These are phyloP conservation scores for Claviceps digitariae DNA, from an alignment of 2,329 filamentous ascomycete genomes.

Conservation along the genomic window DNA sequence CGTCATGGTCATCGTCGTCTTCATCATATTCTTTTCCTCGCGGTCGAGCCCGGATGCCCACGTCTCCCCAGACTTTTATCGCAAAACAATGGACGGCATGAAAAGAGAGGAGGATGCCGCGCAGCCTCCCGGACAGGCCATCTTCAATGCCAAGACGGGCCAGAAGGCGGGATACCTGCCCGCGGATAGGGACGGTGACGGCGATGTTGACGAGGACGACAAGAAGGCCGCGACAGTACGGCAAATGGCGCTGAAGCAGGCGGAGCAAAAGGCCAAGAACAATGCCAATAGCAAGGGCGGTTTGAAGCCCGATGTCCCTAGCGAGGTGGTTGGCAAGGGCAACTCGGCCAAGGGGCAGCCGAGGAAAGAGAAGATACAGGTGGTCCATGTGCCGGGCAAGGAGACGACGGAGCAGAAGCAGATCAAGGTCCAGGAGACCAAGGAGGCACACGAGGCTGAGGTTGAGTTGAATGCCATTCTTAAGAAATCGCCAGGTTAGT, in stretches of 20 bases:
- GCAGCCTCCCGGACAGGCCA: conserved; percentile 19
- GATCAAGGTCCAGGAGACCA: conserved; percentile 29
- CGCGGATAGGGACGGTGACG: conserved; percentile 39
- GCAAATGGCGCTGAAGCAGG: conserved; percentile 50
- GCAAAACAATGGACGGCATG: conserved; percentile 44
- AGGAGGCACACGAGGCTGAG: conserved; percentile 52
- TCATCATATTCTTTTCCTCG: conserved; percentile 61
- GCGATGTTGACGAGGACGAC: conserved; percentile 43
- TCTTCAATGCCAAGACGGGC: conserved; percentile 26
- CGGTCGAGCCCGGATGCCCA: conserved; percentile 31
- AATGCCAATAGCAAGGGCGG: conserved; percentile 30
- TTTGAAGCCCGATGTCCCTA: conserved; percentile 44
- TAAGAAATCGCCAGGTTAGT: conserved; percentile 71
- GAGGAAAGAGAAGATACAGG: conserved; percentile 17
- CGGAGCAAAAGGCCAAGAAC: conserved; percentile 54
- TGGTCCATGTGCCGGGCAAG: conserved; percentile 5
- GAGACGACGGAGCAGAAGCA: conserved; percentile 2
- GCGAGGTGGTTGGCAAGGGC: conserved; percentile 43
- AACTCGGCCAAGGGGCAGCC: conserved; percentile 40
- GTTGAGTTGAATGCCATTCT: conserved; percentile 64
- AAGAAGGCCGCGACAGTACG: conserved; percentile 35
- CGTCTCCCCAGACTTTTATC: conserved; percentile 42
- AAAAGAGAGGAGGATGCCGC: conserved; percentile 17
- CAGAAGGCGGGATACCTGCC: conserved; percentile 25
- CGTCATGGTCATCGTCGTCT: conserved; percentile 49